A percentile compares a stretch with the other conserved stretches of the same genome.
These are phyloP conservation scores for Fusarium sp. DNA, from an alignment of 2,329 filamentous ascomycete genomes.

Conservation along the genomic window DNA sequence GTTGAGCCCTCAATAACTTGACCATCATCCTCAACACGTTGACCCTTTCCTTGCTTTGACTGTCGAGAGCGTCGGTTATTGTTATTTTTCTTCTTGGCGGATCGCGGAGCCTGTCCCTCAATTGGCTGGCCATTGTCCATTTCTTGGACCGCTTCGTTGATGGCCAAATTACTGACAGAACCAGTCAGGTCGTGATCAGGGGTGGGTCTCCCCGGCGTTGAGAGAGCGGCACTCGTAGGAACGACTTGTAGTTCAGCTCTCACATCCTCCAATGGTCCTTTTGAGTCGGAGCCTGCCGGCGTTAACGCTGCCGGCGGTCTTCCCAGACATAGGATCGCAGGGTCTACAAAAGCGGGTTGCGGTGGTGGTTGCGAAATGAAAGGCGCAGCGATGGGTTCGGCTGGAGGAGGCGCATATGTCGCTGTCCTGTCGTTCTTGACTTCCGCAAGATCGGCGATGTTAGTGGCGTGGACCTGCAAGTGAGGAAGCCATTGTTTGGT, in stretches of 20 bases:
- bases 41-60: slow-evolving; percentile 44
- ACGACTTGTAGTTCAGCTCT: slow-evolving; percentile 25
- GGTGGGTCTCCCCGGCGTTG: slow-evolving; percentile 26
- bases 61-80: slow-evolving; percentile 45
- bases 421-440: slow-evolving; percentile 45
- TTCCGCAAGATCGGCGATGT: slow-evolving; percentile 57
- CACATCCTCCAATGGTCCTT: slow-evolving; percentile 11
- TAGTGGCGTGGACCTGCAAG: slow-evolving; percentile 56
- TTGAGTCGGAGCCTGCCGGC: slow-evolving; percentile 35
- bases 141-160: slow-evolving; percentile 28
- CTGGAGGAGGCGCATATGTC: slow-evolving; percentile 39
- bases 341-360: slow-evolving; percentile 72
- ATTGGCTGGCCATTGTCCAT: slow-evolving; percentile 27
- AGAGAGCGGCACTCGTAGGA: slow-evolving; percentile 7
- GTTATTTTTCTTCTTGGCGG: slow-evolving; percentile 45
- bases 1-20: slow-evolving; percentile 36
- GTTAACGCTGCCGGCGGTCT: slow-evolving; percentile 49
- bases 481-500: slow-evolving; percentile 52
- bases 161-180: slow-evolving; percentile 40
- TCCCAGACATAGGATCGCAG: slow-evolving; percentile 79
- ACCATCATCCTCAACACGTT: slow-evolving; percentile 41
- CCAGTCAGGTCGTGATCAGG: slow-evolving; percentile 39
- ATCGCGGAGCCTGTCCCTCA: slow-evolving; percentile 33
- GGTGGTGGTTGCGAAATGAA: slow-evolving; percentile 40
- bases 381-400: slow-evolving; percentile 39